A percentile compares a stretch with the other conserved stretches of the same genome.
These are phyloP conservation scores for Tolypocladium amazonense DNA, from an alignment of 2,329 filamentous ascomycete genomes.

Conservation along the genomic window DNA sequence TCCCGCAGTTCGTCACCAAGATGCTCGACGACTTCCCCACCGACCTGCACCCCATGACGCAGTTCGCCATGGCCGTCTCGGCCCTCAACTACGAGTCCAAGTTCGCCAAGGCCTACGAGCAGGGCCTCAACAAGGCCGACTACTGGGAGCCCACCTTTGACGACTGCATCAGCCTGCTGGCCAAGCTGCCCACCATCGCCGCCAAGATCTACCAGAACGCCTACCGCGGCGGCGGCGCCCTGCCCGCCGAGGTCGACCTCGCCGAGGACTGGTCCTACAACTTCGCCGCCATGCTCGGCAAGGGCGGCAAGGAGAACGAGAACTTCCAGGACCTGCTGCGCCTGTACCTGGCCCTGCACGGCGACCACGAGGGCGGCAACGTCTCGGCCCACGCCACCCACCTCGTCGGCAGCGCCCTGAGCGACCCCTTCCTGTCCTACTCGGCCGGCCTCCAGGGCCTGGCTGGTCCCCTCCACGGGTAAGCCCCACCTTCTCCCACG, in stretches of 20 bases:
- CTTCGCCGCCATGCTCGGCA: constrained; percentile 92
- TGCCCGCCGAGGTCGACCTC: constrained; percentile 67
- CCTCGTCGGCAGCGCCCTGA: constrained; percentile 86
- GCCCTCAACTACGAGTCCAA: constrained; percentile 91
- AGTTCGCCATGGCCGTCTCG: constrained; percentile 89
- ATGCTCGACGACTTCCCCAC: constrained; percentile 85
- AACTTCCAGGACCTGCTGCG: constrained; percentile 92
- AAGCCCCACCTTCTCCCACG: constrained; percentile 12
- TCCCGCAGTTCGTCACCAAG: constrained; percentile 75
- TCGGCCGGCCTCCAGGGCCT: constrained; percentile 91
- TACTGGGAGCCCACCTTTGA: constrained; percentile 99
- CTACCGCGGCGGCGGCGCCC: constrained; percentile 61
- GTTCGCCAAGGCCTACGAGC: constrained; percentile 88
- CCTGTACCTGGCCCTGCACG: constrained; percentile 90
- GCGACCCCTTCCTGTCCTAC: constrained; percentile 92
- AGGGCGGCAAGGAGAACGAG: constrained; percentile 76
- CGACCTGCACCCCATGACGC: constrained; percentile 95
- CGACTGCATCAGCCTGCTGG: constrained; percentile 84
- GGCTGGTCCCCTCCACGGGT: constrained; percentile 64
- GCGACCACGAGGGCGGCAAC: constrained; percentile 96
- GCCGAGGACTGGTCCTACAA: constrained; percentile 98
- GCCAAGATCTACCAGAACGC: constrained; percentile 96
- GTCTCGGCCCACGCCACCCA: constrained; percentile 94
- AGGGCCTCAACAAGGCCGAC: constrained; percentile 85
- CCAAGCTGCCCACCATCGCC: constrained; percentile 92